These are phyloP conservation scores for Penicillium olsonii DNA, from an alignment of 2,329 filamentous ascomycete species.

Conservation along the genomic window DNA sequence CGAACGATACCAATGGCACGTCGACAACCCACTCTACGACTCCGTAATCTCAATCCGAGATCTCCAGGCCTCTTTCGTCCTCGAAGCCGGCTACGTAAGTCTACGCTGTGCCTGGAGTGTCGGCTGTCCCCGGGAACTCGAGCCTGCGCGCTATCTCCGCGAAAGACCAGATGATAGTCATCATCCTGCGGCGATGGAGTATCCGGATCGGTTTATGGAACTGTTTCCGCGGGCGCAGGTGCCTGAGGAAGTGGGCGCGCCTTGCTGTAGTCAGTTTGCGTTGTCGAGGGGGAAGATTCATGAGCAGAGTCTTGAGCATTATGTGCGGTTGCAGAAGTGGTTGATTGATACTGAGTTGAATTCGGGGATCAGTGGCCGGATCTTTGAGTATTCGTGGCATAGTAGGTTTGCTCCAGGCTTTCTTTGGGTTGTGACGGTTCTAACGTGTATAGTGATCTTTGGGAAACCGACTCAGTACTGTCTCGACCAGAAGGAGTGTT, in stretches of 20 bases:
- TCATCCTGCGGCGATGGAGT: slow-evolving; percentile 30
- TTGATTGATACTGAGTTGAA: slow-evolving; percentile 47
- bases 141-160: slow-evolving; percentile 33
- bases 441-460: slow-evolving; percentile 24
- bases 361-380: slow-evolving; percentile 50
- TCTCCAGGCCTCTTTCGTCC: slow-evolving; percentile 33
- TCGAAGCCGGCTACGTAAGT: slow-evolving; percentile 36
- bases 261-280: slow-evolving; percentile 57
- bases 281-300: slow-evolving; percentile 48
- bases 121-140: slow-evolving; percentile 40
- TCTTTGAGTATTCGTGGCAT: slow-evolving; percentile 60
- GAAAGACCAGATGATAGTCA: slow-evolving; percentile 25
- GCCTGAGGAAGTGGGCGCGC: slow-evolving; percentile 47
- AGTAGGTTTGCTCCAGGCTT: slow-evolving; percentile 42
- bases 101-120: slow-evolving; percentile 34
- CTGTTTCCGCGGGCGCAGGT: slow-evolving; percentile 42
- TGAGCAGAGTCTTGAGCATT: slow-evolving; percentile 45
- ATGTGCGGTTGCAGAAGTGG: slow-evolving; percentile 50
- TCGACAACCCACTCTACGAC: slow-evolving; percentile 30
- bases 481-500: slow-evolving; percentile 19
- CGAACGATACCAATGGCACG: slow-evolving; percentile 47
- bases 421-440: background rate
- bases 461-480: slow-evolving; percentile 25
- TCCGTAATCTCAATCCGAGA: slow-evolving; percentile 27
- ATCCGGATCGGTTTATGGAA: slow-evolving; percentile 42